Percentiles rank a stretch among this genome's conserved stretches.
Conservation (phyloP, 2,329 filamentous ascomycete species). For the Sclerotiophoma versabilis region DNA sequence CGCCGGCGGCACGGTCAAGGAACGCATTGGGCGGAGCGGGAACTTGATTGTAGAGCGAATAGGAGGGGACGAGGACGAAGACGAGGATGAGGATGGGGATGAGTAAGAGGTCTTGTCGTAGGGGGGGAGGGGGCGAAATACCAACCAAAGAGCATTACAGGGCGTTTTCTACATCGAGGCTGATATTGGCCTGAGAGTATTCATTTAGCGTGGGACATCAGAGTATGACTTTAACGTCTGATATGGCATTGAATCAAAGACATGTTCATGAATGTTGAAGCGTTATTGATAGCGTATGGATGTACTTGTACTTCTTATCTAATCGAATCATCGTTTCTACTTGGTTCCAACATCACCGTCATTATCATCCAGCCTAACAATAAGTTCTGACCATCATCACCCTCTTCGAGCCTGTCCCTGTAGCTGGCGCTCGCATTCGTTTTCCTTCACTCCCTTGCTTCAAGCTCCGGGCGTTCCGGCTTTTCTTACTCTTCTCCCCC, state of each 20-base stretch:
- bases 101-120: neutral
- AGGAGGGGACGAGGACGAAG: constrained; percentile 62
- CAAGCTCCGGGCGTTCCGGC: no score
- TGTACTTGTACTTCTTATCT: neutral
- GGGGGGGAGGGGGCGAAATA: neutral
- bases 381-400: neutral
- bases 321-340: neutral
- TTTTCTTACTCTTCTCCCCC: neutral
- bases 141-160: no score
- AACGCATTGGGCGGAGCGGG: constrained; percentile 80
- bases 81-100: constrained; percentile 29
- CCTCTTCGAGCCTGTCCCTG: no score
- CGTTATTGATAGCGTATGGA: constrained; percentile 14
- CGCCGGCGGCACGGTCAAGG: constrained; percentile 68
- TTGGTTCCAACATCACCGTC: no score
- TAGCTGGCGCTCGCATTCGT: no score
- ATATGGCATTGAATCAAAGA: no score
- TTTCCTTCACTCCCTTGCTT: no score
- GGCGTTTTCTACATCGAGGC: no score
- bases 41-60: constrained; percentile 87
- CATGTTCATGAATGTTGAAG: neutral
- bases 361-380: neutral
- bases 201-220: no score
- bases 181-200: no score
- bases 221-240: no score